A percentile compares a stretch with the other conserved stretches of the same genome.
Conservation (phyloP, 2,329 filamentous ascomycete genomes). For the Hansfordia pulvinata region DNA sequence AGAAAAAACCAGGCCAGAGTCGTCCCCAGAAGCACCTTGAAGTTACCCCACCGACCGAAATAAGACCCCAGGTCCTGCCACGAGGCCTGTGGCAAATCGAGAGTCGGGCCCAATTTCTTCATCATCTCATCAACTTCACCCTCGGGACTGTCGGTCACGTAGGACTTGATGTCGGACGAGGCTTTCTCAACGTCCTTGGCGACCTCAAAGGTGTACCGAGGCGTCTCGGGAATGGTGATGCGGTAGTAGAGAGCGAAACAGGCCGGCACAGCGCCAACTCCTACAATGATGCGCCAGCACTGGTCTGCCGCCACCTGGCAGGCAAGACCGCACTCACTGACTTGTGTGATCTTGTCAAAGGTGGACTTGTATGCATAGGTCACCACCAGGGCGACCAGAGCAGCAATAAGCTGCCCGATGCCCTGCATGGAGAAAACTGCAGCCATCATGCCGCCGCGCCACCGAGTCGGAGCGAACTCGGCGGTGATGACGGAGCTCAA, state of each 20-base stretch:
- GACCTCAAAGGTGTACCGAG: constrained; percentile 73
- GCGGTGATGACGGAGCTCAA: constrained; percentile 70
- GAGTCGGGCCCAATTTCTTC: constrained; percentile 34
- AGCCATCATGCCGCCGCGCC: constrained; percentile 73
- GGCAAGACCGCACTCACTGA: constrained; percentile 37
- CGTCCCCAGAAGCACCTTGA: constrained; percentile 60
- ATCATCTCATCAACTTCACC: constrained; percentile 36
- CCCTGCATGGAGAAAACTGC: constrained; percentile 79
- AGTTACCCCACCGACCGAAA: constrained; percentile 56
- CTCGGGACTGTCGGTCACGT: constrained; percentile 32
- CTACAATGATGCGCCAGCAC: constrained; percentile 72
- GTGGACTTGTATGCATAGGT: constrained; percentile 47
- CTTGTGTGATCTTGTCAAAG: constrained; percentile 26
- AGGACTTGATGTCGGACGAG: constrained; percentile 55
- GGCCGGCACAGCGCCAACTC: constrained; percentile 64
- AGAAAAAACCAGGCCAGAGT: constrained; percentile 75
- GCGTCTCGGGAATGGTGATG: constrained; percentile 63
- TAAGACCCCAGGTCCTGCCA: constrained; percentile 55
- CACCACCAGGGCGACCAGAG: constrained; percentile 57
- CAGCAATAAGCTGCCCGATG: constrained; percentile 61
- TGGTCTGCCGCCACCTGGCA: constrained; percentile 64
- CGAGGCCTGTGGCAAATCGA: constrained; percentile 54
- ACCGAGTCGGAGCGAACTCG: constrained; percentile 73
- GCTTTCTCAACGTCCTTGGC: constrained; percentile 63
- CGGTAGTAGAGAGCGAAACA: constrained; percentile 53